These are phyloP conservation scores for Paramarasmius palmivorus DNA, from an alignment of 1,284 basidiomycete species.

Conservation along the genomic window DNA sequence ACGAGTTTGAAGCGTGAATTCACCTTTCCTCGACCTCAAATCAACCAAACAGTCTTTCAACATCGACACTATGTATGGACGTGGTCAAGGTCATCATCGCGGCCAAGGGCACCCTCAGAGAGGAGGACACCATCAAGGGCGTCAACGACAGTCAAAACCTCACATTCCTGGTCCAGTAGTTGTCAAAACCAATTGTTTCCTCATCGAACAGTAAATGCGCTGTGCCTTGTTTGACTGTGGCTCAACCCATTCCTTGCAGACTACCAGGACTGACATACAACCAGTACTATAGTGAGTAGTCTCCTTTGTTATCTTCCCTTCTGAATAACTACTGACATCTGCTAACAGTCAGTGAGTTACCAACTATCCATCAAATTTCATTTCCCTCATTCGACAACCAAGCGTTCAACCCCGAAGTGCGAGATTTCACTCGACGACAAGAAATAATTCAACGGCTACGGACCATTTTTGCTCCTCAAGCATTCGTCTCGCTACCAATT, in stretches of 20 bases:
- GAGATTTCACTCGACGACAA: neutral
- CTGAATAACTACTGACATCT: neutral
- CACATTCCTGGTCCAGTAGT: too few relatives aligned
- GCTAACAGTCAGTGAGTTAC: neutral
- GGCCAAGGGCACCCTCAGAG: too few relatives aligned
- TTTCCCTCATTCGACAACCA: neutral
- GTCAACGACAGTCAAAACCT: too few relatives aligned
- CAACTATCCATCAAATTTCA: too few relatives aligned
- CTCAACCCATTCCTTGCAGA: neutral
- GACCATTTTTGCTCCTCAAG: neutral
- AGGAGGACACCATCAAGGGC: too few relatives aligned
- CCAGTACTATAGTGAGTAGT: neutral
- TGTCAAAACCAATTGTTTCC: constrained; percentile 2
- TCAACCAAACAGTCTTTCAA: too few relatives aligned
- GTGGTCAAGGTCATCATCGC: too few relatives aligned
- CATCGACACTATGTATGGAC: too few relatives aligned
- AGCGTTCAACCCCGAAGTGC: neutral
- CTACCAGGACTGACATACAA: neutral
- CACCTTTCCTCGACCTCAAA: too few relatives aligned
- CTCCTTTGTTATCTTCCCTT: neutral
- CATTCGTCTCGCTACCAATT: neutral
- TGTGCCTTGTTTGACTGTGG: neutral
- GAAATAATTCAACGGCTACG: neutral
- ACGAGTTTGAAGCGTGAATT: too few relatives aligned
- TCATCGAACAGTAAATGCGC: neutral